phyloP scores from a whole-genome alignment of 2,329 filamentous ascomycete species.

The Venturia pyrina region DNA sequence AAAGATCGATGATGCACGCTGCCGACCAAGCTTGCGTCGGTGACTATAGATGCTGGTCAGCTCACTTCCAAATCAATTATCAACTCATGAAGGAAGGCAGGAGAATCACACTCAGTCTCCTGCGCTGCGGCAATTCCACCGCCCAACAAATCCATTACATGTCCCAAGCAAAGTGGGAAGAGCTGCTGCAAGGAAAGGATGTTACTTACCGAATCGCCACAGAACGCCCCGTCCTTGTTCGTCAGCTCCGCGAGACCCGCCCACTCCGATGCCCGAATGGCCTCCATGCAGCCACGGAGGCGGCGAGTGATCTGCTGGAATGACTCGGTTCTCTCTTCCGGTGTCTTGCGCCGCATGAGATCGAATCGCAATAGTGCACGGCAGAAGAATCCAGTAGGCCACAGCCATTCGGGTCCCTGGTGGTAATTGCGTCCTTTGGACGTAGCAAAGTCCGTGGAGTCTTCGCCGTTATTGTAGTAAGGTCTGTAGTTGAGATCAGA shows the following conservation, averaged over 20 bases:
- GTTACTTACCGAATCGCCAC: constrained; percentile 70
- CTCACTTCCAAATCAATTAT: constrained; percentile 13
- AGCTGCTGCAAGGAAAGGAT: constrained; percentile 4
- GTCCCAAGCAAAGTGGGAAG: constrained; percentile 10
- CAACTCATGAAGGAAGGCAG: constrained; percentile 5
- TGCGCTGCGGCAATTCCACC: constrained; percentile 13
- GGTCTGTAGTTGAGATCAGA: constrained; percentile 86
- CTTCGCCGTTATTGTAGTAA: constrained; percentile 91
- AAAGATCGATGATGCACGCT: constrained; percentile 87
- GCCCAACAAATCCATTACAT: constrained; percentile 6
- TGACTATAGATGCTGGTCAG: constrained; percentile 45
- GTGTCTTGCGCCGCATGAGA: constrained; percentile 56
- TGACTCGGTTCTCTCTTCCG: constrained; percentile 66
- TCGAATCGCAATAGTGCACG: constrained; percentile 88
- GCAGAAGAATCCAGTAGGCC: constrained; percentile 93
- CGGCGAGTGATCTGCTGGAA: constrained; percentile 91
- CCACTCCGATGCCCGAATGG: constrained; percentile 73
- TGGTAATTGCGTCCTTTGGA: constrained; percentile 96
- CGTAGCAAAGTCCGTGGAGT: constrained; percentile 82
- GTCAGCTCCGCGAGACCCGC: constrained; percentile 88
- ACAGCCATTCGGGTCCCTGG: constrained; percentile 95
- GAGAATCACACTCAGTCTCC: constrained; percentile 5
- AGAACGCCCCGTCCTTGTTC: constrained; percentile 76
- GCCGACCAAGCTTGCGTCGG: constrained; percentile 97
- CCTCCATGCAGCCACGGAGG: constrained; percentile 72